Evolutionary conservation across 495 filamentous ascomycete genomes (phyloP).

Genomic region (Penicillium argentinense): DNA sequence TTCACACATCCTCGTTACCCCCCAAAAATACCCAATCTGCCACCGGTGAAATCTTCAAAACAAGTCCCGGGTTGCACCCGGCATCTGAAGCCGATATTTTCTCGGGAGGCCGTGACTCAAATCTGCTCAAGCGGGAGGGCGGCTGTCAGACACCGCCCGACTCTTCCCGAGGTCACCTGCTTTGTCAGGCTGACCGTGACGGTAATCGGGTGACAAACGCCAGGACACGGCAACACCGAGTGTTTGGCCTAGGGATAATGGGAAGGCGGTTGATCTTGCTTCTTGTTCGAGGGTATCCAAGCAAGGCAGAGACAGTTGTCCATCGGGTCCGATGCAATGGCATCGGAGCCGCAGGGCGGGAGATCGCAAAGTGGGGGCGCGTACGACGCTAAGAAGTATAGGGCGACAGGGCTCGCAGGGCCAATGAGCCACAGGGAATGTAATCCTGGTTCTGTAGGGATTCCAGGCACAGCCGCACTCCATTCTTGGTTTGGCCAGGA

Average conservation of each 20-base stretch:
- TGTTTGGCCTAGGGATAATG: conserved; percentile 22
- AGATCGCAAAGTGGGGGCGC: neutral
- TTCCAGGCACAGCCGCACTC: conserved; percentile 10
- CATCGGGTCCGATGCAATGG: neutral
- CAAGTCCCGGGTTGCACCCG: neutral
- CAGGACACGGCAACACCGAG: neutral
- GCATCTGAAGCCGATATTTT: conserved; percentile 23
- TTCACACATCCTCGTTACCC: neutral
- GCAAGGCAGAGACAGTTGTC: neutral
- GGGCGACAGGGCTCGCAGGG: too few species aligned
- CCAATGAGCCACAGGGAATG: conserved; percentile 10
- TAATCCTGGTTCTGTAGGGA: too few species aligned
- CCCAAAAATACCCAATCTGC: neutral
- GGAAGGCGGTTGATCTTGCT: conserved; percentile 19
- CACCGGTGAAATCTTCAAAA: conserved; percentile 16
- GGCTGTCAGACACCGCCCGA: conserved; percentile 15
- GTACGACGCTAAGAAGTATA: neutral
- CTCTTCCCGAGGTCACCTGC: conserved; percentile 36
- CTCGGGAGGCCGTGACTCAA: conserved; percentile 25
- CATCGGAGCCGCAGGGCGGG: conserved; percentile 7
- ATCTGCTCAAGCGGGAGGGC: neutral
- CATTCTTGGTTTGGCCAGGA: neutral
- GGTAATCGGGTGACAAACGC: conserved; percentile 3
- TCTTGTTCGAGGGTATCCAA: conserved; percentile 17
- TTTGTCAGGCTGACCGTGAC: neutral